phyloP scores from a whole-genome alignment of 495 filamentous ascomycete species.

The Penicillium parvum region DNA sequence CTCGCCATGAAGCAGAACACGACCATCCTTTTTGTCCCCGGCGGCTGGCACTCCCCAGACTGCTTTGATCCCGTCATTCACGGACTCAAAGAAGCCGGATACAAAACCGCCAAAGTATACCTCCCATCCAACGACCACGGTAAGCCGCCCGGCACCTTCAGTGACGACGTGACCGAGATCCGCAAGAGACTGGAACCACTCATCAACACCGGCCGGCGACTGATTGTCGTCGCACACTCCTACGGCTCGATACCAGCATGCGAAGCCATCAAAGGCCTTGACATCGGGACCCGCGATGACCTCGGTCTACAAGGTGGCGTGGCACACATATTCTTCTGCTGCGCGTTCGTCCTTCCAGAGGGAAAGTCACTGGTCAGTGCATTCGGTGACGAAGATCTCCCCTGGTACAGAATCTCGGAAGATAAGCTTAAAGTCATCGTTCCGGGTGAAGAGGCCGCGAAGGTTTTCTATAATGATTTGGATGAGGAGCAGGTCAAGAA shows the following conservation, averaged over 20 bases:
- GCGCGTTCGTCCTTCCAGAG: slow-evolving; percentile 27
- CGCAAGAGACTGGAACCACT: slow-evolving; percentile 9
- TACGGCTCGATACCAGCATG: slow-evolving; percentile 32
- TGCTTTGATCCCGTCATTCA: slow-evolving; percentile 31
- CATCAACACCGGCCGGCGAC: slow-evolving; percentile 25
- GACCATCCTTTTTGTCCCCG: slow-evolving; percentile 41
- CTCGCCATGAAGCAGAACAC: too few species aligned
- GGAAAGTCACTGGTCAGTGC: neutral
- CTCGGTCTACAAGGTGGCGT: slow-evolving; percentile 37
- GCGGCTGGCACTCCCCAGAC: slow-evolving; percentile 41
- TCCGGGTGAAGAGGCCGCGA: too few species aligned
- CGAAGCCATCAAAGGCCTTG: slow-evolving; percentile 39
- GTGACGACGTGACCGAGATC: slow-evolving; percentile 6
- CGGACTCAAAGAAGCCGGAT: slow-evolving; percentile 30
- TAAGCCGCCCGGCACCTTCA: neutral
- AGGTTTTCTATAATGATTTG: slow-evolving; percentile 5
- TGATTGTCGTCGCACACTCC: slow-evolving; percentile 42
- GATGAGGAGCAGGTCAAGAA: neutral
- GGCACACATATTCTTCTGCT: slow-evolving; percentile 32
- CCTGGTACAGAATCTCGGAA: neutral
- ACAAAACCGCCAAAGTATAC: slow-evolving; percentile 30
- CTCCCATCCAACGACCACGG: too few species aligned
- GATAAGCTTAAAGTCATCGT: slow-evolving; percentile 15
- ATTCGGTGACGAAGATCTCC: neutral
- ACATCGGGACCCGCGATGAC: slow-evolving; percentile 22